Percentiles rank a stretch among this genome's conserved stretches.
Evolutionary conservation across 371 early-diverging fungal genomes (phyloP).

Genomic region (Mortierella sp.): DNA sequence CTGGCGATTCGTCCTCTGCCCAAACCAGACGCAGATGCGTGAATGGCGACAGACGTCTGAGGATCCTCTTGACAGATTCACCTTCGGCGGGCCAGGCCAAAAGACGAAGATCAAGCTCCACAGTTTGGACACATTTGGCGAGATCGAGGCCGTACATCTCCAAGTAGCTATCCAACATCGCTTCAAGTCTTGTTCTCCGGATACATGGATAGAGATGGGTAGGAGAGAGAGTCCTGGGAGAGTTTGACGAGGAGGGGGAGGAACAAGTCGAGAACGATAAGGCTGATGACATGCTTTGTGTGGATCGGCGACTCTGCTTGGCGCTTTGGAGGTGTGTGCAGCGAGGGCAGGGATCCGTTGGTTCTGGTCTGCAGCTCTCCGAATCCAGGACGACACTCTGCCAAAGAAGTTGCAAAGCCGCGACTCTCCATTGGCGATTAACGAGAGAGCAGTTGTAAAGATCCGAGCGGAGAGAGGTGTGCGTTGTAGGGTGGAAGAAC

Average conservation of each 20-base stretch:
- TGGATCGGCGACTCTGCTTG: neutral
- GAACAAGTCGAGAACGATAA: neutral
- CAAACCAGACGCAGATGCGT: slow-evolving; percentile 32
- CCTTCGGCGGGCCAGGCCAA: slow-evolving; percentile 17
- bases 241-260: slow-evolving; percentile 2
- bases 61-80: slow-evolving; percentile 21
- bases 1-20: slow-evolving; percentile 15
- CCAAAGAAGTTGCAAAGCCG: slow-evolving; percentile 42
- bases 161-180: slow-evolving; percentile 36
- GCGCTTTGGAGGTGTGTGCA: neutral
- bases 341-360: slow-evolving; percentile 17
- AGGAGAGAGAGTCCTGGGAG: neutral
- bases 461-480: slow-evolving; percentile 34
- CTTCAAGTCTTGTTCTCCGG: slow-evolving; percentile 25
- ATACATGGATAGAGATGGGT: neutral
- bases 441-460: slow-evolving; percentile 43
- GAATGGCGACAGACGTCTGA: slow-evolving; percentile 29
- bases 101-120: slow-evolving; percentile 33
- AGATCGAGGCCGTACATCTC: slow-evolving; percentile 32
- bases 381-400: slow-evolving; percentile 36
- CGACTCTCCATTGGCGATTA: slow-evolving; percentile 41
- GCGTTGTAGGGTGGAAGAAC: slow-evolving; percentile 36
- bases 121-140: slow-evolving; percentile 35
- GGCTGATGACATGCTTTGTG: neutral
- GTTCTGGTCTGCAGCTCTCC: slow-evolving; percentile 37